phyloP scores from a whole-genome alignment of 768 basidiomycete species.

The Coprinellus aureogranulatus region DNA sequence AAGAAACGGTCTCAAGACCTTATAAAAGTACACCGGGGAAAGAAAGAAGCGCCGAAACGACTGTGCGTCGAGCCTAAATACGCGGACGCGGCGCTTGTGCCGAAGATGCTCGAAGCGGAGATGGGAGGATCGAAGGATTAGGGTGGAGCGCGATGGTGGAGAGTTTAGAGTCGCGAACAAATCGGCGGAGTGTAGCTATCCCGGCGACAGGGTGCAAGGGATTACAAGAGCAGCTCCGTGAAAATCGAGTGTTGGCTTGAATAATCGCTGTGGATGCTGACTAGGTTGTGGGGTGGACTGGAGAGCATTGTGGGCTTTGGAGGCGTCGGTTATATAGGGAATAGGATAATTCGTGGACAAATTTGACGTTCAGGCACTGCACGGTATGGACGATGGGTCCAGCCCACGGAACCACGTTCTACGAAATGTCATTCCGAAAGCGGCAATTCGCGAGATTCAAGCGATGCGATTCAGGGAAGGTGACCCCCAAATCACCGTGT shows the following conservation, averaged over 20 bases:
- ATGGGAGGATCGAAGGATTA: neutral
- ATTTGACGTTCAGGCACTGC: neutral
- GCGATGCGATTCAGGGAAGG: neutral
- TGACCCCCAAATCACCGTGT: neutral
- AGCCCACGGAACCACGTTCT: constrained; percentile 2
- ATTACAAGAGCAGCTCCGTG: neutral
- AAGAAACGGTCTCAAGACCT: too few relatives aligned
- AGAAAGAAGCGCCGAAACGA: too few relatives aligned
- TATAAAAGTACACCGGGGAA: too few relatives aligned
- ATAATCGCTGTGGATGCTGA: neutral
- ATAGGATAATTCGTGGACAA: neutral
- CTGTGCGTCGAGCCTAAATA: too few relatives aligned
- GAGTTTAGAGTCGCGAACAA: neutral
- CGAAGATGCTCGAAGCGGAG: neutral
- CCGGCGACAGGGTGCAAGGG: neutral
- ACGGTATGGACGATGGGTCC: neutral
- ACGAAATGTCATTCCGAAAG: neutral
- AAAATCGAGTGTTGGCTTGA: neutral
- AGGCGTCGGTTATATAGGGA: neutral
- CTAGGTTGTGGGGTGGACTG: too few relatives aligned
- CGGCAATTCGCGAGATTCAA: neutral
- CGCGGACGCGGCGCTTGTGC: neutral
- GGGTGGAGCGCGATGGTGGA: neutral
- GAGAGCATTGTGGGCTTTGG: neutral
- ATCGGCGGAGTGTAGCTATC: neutral